Base-by-base conservation (phyloP, 306 rosid species). In the Cicer arietinum region DNA sequence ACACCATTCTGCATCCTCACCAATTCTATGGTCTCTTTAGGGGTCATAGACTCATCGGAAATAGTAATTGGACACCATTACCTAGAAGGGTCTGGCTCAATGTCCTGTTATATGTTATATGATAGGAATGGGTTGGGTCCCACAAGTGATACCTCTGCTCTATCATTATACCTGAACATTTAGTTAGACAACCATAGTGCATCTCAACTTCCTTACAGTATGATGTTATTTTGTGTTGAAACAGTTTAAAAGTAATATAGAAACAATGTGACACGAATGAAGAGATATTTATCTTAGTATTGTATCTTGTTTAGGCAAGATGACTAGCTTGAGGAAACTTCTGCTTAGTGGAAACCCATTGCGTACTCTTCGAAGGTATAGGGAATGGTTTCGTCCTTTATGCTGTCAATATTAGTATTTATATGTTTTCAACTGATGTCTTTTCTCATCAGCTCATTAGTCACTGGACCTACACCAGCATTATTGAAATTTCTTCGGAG, bases 241-340 rank as follows among this genome's bases (percentile, higher is more conserved):
- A 45, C 59, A 67, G 25, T 67, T 75, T 10, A 59, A 61, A 71
- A 69, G 43, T 61, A 52, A 52, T 46, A 54, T 39, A 35, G n/a
- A 75, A 51, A 67, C 35, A 30, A 44, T 37, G 37, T 77, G 42
- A 52, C 79, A 22, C 56, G 47, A 17, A 75, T 48, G 54, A 66
- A 66, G 42, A 80, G 46, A 59, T 79, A 76, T 58, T 22, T 64
- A 57, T 10, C 10, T 66, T 71, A 17, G 57, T 42, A 41, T 46
- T 70, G 71, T 56, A 53, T 79, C 73, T 66, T 82, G 52, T 86
- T 58, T 79, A 94, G 98, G 98, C 76, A 91, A 88, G 81, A 94
- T 94, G 98, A 91, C 96, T 74, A 86, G 90, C 62, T 77, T 94
- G 84, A 88, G 98, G 73, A 94, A 85, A 86, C 91, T 94, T 84